Evolutionary conservation across 805 yeast species (phyloP).

Genomic region (Saccharomycopsis schoenii): DNA sequence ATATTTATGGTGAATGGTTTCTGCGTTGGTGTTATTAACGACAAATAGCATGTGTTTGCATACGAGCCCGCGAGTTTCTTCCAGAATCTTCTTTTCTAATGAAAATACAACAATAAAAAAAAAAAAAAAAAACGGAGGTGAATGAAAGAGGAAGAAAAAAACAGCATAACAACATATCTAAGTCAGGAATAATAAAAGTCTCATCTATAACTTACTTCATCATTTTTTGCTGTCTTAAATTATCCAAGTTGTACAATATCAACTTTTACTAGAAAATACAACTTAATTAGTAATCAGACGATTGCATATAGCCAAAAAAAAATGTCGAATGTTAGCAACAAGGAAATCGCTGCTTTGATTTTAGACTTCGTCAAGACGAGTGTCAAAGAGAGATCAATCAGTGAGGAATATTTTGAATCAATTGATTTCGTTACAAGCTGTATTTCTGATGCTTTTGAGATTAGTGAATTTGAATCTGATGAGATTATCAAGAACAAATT

Average conservation of each 20-base stretch:
- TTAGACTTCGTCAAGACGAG: slow-evolving; percentile 58
- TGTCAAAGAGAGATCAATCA: slow-evolving; percentile 49
- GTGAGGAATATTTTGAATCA: slow-evolving; percentile 78
- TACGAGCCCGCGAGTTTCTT: background rate
- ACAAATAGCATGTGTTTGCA: background rate
- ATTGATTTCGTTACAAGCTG: slow-evolving; percentile 92
- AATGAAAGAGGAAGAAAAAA: background rate
- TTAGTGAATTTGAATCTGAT: slow-evolving; percentile 41
- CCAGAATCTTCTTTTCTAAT: background rate
- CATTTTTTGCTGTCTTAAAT: too few relatives aligned
- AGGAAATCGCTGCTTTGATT: slow-evolving; percentile 64
- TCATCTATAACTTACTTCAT: too few relatives aligned
- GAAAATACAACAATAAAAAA: background rate
- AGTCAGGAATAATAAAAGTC: too few relatives aligned
- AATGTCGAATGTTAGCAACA: slow-evolving; percentile 36
- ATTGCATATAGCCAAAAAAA: background rate
- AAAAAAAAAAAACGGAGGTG: background rate
- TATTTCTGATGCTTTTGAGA: slow-evolving; percentile 75
- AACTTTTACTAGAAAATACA: too few relatives aligned
- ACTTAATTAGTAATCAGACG: background rate
- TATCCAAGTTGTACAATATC: too few relatives aligned
- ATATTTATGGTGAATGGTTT: too few relatives aligned
- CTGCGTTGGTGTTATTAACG: background rate
- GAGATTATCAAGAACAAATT: slow-evolving; percentile 29
- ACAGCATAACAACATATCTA: background rate